Conservation (phyloP, 2,329 filamentous ascomycete genomes). For the Venturia carpophila region DNA sequence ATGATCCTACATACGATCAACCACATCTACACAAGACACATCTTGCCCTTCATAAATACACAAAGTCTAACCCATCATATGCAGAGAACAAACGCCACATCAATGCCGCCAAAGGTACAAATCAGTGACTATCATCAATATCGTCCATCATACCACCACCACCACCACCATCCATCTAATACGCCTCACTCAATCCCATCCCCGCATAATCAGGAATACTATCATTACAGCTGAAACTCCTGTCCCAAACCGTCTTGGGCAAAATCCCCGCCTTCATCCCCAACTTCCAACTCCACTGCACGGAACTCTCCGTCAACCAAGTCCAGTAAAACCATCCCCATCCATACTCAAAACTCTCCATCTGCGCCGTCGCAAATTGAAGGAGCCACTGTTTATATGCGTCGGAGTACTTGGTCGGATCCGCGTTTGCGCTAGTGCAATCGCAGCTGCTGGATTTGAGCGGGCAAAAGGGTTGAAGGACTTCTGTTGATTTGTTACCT, state of each 20-base stretch:
- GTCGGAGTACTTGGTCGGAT: slow-evolving; percentile 57
- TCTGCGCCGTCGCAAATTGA: slow-evolving; percentile 92
- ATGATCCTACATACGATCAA: neutral
- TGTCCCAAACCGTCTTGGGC: slow-evolving; percentile 46
- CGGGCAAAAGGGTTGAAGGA: slow-evolving; percentile 69
- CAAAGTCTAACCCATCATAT: neutral
- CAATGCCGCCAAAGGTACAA: neutral
- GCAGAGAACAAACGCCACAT: neutral
- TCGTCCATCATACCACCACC: neutral
- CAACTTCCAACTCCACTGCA: slow-evolving; percentile 88
- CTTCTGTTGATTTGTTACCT: slow-evolving; percentile 52
- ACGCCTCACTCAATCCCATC: slow-evolving; percentile 38
- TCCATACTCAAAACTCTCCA: slow-evolving; percentile 84
- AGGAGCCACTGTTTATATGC: slow-evolving; percentile 78
- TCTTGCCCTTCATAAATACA: neutral
- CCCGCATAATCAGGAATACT: slow-evolving; percentile 34
- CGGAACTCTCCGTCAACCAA: slow-evolving; percentile 79
- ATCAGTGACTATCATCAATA: neutral
- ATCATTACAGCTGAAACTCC: slow-evolving; percentile 36
- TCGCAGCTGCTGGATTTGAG: slow-evolving; percentile 56
- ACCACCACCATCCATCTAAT: slow-evolving; percentile 25
- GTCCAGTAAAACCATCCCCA: slow-evolving; percentile 99
- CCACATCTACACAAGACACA: neutral
- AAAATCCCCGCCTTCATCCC: slow-evolving; percentile 72
- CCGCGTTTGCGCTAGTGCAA: slow-evolving; percentile 69